These are phyloP conservation scores for Carpinus fangiana DNA, from an alignment of 306 rosid species.

Conservation along the genomic window DNA sequence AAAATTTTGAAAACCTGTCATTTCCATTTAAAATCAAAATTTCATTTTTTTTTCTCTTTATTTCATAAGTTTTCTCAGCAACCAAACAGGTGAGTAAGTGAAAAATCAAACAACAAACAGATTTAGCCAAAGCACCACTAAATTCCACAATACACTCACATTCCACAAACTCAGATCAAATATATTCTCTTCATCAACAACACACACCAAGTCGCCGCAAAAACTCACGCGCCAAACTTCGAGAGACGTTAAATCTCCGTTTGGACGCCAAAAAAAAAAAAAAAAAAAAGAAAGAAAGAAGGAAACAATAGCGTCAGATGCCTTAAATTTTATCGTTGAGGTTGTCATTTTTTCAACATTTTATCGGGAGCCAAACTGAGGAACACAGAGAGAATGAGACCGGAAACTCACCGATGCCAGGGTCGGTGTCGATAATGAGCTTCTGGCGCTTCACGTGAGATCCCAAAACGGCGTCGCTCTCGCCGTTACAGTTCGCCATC, in stretches of 20 bases:
- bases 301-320: background rate
- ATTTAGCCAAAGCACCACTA: background rate
- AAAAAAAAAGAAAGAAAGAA: background rate
- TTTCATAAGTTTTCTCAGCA: background rate
- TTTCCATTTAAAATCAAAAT: background rate
- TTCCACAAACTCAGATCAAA: background rate
- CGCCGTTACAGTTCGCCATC: constrained; percentile 27
- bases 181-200: background rate
- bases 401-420: constrained; percentile 78
- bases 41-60: background rate
- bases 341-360: background rate
- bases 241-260: background rate
- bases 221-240: too few species aligned
- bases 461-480: constrained; percentile 13
- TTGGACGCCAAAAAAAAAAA: constrained; percentile 11
- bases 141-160: background rate
- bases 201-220: too few species aligned
- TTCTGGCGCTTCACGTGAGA: constrained; percentile 40
- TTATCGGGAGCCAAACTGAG: constrained; percentile 10
- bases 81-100: background rate
- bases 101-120: background rate
- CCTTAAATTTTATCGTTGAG: background rate
- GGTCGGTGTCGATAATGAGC: constrained; percentile 95
- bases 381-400: background rate
- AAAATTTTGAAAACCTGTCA: background rate